phyloP scores from a whole-genome alignment of 1,284 basidiomycete genomes.

The Chondrostereum purpureum region DNA sequence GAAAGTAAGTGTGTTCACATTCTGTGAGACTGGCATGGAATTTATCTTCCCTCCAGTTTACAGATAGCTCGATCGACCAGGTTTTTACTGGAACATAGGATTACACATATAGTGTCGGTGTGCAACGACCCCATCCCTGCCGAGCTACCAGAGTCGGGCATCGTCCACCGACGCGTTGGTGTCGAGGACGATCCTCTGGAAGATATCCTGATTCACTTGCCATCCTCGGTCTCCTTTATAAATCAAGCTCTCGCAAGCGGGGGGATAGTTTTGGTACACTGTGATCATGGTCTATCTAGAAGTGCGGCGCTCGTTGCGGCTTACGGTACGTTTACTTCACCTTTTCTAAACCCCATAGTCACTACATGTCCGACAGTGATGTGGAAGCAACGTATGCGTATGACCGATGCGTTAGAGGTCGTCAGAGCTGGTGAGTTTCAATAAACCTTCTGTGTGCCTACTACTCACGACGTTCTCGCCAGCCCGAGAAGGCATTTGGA shows the following conservation, averaged over 20 bases:
- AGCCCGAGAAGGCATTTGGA: slow-evolving; percentile 77
- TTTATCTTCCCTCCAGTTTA: slow-evolving; percentile 38
- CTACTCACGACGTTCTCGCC: slow-evolving; percentile 11
- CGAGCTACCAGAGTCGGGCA: slow-evolving; percentile 66
- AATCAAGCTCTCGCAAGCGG: slow-evolving; percentile 59
- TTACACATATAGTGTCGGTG: slow-evolving; percentile 73
- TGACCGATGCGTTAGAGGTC: slow-evolving; percentile 53
- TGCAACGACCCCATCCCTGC: slow-evolving; percentile 69
- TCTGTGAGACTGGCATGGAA: slow-evolving; percentile 12
- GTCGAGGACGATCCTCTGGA: slow-evolving; percentile 81
- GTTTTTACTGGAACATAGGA: slow-evolving; percentile 64
- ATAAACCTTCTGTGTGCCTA: slow-evolving; percentile 3
- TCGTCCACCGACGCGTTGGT: slow-evolving; percentile 62
- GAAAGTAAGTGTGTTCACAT: slow-evolving; percentile 50
- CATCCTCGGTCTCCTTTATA: slow-evolving; percentile 75
- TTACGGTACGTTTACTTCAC: slow-evolving; percentile 48
- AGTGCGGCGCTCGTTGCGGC: slow-evolving; percentile 80
- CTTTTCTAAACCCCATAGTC: background rate
- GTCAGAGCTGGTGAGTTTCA: slow-evolving; percentile 51
- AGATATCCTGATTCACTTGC: slow-evolving; percentile 74
- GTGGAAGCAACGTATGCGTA: slow-evolving; percentile 52
- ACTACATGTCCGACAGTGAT: slow-evolving; percentile 48
- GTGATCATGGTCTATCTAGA: slow-evolving; percentile 76
- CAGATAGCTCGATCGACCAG: slow-evolving; percentile 67
- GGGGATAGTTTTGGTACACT: slow-evolving; percentile 80